Conservation (phyloP, 2,329 filamentous ascomycete genomes). For the Trichoderma sp. region DNA sequence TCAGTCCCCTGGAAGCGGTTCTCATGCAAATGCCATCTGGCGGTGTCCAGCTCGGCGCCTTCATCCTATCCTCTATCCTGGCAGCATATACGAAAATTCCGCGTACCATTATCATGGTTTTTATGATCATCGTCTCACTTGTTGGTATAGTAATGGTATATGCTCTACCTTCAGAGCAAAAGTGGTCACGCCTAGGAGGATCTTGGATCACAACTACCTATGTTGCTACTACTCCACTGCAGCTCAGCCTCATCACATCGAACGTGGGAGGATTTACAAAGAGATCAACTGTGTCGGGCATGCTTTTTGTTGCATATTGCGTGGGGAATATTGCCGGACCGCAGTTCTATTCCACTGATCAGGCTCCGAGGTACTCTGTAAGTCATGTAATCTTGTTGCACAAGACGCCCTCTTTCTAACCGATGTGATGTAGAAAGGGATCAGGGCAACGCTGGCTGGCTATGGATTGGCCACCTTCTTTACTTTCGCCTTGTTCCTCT, state of each 20-base stretch:
- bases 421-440: conserved; percentile 43
- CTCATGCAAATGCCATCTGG: not conserved
- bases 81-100: not conserved
- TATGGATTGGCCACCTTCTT: conserved; percentile 52
- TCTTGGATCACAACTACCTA: not conserved
- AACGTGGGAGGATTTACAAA: conserved; percentile 61
- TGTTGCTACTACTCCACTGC: conserved; percentile 53
- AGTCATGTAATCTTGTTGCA: not conserved
- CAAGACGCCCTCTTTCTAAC: not conserved
- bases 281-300: conserved; percentile 58
- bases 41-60: not conserved
- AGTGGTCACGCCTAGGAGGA: not conserved
- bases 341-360: conserved; percentile 52
- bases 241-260: conserved; percentile 54
- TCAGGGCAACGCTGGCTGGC: conserved; percentile 56
- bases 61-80: not conserved
- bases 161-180: not conserved
- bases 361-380: conserved; percentile 55
- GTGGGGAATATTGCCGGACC: conserved; percentile 57
- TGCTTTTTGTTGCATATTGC: conserved; percentile 58
- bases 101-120: not conserved
- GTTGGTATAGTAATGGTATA: not conserved
- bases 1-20: not conserved
- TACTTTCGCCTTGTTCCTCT: conserved; percentile 45
- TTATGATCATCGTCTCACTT: not conserved